Conservation (phyloP, 2,329 filamentous ascomycete genomes). For the Cytospora mali region DNA sequence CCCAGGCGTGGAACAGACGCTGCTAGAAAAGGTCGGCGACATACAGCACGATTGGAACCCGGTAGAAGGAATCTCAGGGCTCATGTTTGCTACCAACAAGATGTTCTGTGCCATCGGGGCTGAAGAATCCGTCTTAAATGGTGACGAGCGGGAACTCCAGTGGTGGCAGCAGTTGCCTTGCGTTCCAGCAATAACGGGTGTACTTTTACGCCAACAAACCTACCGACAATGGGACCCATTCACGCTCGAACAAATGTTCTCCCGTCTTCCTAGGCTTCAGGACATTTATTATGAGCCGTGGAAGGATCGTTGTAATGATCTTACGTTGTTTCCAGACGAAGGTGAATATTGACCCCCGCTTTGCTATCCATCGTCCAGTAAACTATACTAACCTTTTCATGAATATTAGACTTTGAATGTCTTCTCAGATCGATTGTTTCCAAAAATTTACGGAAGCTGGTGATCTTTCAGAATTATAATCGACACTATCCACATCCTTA, state of each 20-base stretch:
- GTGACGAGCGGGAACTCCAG: conserved; percentile 30
- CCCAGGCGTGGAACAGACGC: conserved; percentile 22
- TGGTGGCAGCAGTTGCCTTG: conserved; percentile 36
- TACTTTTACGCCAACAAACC: conserved; percentile 39
- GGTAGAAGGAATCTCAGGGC: conserved; percentile 29
- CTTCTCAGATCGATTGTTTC: conserved; percentile 31
- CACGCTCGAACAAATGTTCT: conserved; percentile 36
- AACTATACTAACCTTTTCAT: conserved; percentile 20
- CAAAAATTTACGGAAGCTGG: conserved; percentile 29
- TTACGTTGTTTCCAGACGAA: no score
- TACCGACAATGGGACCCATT: conserved; percentile 37
- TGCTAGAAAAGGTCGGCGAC: conserved; percentile 24
- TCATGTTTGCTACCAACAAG: conserved; percentile 27
- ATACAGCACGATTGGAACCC: conserved; percentile 33
- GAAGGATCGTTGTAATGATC: conserved; percentile 35
- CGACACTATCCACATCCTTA: conserved; percentile 34
- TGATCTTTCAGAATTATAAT: conserved; percentile 39
- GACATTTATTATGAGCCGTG: conserved; percentile 40
- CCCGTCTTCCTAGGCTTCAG: conserved; percentile 37
- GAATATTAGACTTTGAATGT: conserved; percentile 30
- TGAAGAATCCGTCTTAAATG: conserved; percentile 32
- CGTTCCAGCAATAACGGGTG: conserved; percentile 35
- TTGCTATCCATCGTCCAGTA: conserved; percentile 7
- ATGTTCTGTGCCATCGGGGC: conserved; percentile 32
- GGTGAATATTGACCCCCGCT: conserved; percentile 30